These are phyloP conservation scores for Pseudopyricularia cyperi DNA, from an alignment of 2,329 filamentous ascomycete genomes.

Conservation along the genomic window DNA sequence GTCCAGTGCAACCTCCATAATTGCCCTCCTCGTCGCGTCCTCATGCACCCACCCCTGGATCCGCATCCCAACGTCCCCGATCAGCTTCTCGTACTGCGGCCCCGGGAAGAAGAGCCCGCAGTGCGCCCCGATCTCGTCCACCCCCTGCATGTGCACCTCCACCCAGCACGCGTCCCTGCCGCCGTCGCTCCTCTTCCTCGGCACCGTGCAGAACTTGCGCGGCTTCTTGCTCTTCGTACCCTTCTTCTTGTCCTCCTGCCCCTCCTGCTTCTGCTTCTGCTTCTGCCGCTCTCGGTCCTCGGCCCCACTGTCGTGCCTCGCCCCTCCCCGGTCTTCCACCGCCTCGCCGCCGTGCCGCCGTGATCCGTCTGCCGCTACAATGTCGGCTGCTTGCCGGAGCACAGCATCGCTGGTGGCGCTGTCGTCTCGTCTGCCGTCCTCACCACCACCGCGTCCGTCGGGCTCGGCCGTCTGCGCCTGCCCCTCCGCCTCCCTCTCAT, in stretches of 20 bases:
- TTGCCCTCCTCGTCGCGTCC: slow-evolving; percentile 33
- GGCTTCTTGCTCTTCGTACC: slow-evolving; percentile 29
- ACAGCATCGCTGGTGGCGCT: background rate
- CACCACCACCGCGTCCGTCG: background rate
- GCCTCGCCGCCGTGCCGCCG: background rate
- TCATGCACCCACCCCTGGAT: slow-evolving; percentile 60
- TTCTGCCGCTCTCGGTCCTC: background rate
- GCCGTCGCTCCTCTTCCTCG: slow-evolving; percentile 34
- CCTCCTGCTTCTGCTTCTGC: background rate
- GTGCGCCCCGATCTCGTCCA: slow-evolving; percentile 78
- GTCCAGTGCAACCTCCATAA: slow-evolving; percentile 21
- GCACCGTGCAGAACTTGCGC: slow-evolving; percentile 69
- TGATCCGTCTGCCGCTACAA: background rate
- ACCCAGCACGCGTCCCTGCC: slow-evolving; percentile 61
- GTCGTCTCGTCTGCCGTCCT: background rate
- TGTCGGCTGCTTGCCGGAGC: slow-evolving; percentile 2
- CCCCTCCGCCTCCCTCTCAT: slow-evolving; percentile 5
- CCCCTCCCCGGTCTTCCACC: no score
- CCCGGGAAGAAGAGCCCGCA: slow-evolving; percentile 68
- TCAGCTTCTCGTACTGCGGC: slow-evolving; percentile 60
- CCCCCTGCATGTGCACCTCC: slow-evolving; percentile 64
- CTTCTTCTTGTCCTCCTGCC: no score
- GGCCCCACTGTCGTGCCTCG: no score
- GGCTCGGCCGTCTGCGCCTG: background rate
- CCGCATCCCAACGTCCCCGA: slow-evolving; percentile 58